These are phyloP conservation scores for Prunella vulgaris DNA, from an alignment of 257 asterid genomes.

Conservation along the genomic window DNA sequence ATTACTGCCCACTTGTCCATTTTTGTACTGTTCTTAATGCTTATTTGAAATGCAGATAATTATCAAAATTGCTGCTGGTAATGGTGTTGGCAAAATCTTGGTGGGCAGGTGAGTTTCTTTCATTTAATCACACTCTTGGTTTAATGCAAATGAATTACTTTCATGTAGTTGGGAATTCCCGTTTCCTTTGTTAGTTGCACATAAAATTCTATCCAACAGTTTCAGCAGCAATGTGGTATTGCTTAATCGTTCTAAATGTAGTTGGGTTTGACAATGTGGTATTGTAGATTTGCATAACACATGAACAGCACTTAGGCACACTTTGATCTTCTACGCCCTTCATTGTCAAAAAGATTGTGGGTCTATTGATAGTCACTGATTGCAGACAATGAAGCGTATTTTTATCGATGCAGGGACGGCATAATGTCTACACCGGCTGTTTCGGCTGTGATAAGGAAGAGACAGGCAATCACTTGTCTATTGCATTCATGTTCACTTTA, in stretches of 20 bases:
- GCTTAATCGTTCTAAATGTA: not conserved
- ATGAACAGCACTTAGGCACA: too few species aligned
- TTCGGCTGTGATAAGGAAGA: slow-evolving; percentile 92
- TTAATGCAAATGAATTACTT: slow-evolving; percentile 6
- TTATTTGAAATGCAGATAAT: slow-evolving; percentile 62
- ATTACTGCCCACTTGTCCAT: not conserved
- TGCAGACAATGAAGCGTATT: too few species aligned
- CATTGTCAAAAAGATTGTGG: too few species aligned
- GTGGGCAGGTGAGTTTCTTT: slow-evolving; percentile 74
- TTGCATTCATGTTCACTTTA: slow-evolving; percentile 13
- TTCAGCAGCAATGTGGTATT: not conserved
- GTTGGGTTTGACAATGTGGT: too few species aligned
- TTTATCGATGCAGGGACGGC: slow-evolving; percentile 65
- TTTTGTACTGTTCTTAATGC: slow-evolving; percentile 11
- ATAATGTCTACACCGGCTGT: slow-evolving; percentile 94
- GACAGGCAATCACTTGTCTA: slow-evolving; percentile 46
- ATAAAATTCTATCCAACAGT: not conserved
- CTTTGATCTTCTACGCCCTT: too few species aligned
- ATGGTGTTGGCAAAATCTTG: slow-evolving; percentile 82
- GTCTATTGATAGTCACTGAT: not conserved
- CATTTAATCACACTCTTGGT: slow-evolving; percentile 4
- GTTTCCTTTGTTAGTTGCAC: not conserved
- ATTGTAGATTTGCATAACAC: too few species aligned
- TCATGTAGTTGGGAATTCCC: not conserved
- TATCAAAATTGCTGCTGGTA: slow-evolving; percentile 87